Percentiles rank a stretch among this genome's conserved stretches.
Evolutionary conservation across 257 asterid species (phyloP).

Genomic region (Avicennia marina): DNA sequence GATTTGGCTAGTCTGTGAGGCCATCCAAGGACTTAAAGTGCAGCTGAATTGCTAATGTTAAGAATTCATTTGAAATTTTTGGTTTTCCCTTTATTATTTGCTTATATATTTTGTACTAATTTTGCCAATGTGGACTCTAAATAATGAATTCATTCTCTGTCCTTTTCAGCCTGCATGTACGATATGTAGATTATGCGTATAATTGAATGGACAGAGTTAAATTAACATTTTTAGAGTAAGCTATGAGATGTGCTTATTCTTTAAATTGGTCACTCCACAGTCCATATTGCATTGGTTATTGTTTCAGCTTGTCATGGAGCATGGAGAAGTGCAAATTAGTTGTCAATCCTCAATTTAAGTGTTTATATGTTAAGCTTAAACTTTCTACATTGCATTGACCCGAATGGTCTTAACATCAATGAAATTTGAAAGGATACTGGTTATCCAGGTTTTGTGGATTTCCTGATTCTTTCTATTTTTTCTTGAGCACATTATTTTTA

Average conservation of each 20-base stretch:
- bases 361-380: background rate
- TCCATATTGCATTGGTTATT: background rate
- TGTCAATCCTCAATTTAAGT: background rate
- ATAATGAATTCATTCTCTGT: constrained; percentile 8
- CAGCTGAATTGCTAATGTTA: background rate
- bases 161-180: constrained; percentile 6
- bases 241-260: background rate
- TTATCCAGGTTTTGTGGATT: background rate
- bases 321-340: background rate
- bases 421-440: background rate
- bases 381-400: constrained; percentile 1
- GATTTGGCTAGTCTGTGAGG: background rate
- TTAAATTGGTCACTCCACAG: background rate
- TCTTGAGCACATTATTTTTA: background rate
- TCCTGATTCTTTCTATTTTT: constrained; percentile 11
- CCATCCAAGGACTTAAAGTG: constrained; percentile 8
- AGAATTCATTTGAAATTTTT: background rate
- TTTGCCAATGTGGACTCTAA: background rate
- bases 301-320: background rate
- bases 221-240: background rate
- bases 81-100: background rate
- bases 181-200: background rate
- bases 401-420: constrained; percentile 2
- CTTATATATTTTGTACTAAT: background rate
- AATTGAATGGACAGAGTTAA: background rate